Evolutionary conservation across 345 rosid genomes (phyloP).

Genomic region (Litchi chinensis): DNA sequence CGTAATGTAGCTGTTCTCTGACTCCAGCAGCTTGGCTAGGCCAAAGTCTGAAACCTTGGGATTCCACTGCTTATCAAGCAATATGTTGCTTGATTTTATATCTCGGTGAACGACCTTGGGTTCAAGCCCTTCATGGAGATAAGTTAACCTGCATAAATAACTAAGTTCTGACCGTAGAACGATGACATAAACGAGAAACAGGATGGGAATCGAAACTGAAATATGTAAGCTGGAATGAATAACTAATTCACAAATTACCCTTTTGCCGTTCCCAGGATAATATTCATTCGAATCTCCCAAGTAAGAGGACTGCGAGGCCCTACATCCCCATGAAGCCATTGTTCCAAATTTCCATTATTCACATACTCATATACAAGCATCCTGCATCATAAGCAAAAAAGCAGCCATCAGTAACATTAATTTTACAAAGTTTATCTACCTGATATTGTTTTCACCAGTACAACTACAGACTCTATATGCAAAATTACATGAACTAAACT

Average conservation of each 20-base stretch:
- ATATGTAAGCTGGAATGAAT: neutral
- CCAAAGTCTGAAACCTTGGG: slow-evolving; percentile 95
- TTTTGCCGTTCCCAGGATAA: slow-evolving; percentile 76
- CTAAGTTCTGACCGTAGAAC: neutral
- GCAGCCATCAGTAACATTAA: neutral
- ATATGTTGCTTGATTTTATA: slow-evolving; percentile 83
- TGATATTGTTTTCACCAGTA: neutral
- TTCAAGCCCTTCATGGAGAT: slow-evolving; percentile 94
- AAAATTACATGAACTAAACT: neutral
- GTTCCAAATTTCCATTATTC: slow-evolving; percentile 79
- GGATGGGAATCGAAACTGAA: neutral
- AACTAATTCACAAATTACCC: slow-evolving; percentile 48
- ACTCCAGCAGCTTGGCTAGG: slow-evolving; percentile 81
- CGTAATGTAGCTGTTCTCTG: slow-evolving; percentile 77
- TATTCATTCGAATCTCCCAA: slow-evolving; percentile 78
- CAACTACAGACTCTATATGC: neutral
- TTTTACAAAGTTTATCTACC: neutral
- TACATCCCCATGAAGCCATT: slow-evolving; percentile 83
- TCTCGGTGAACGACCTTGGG: slow-evolving; percentile 97
- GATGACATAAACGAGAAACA: neutral
- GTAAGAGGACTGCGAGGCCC: slow-evolving; percentile 73
- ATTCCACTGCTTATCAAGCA: slow-evolving; percentile 91
- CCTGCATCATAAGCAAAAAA: slow-evolving; percentile 37
- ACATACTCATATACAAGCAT: slow-evolving; percentile 93
- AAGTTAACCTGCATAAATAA: slow-evolving; percentile 54